Evolutionary conservation across 768 basidiomycete species (phyloP).

Genomic region (Rhizopogon salebrosus): DNA sequence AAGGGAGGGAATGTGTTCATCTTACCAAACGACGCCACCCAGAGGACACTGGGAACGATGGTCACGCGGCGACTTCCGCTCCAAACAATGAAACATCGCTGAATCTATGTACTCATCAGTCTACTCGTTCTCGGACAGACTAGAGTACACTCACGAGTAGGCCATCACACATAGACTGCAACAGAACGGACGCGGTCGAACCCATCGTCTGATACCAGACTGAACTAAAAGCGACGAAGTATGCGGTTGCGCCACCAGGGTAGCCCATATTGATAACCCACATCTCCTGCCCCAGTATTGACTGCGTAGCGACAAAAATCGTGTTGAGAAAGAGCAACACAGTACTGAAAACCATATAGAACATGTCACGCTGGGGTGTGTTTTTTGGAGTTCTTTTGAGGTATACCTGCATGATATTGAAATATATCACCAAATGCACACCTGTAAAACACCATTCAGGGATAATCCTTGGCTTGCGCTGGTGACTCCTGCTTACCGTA

Average conservation of each 20-base stretch:
- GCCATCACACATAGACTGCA: conserved; percentile 33
- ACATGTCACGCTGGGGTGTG: conserved; percentile 6
- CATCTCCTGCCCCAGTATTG: conserved; percentile 28
- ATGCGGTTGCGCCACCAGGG: conserved; percentile 32
- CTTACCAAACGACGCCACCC: conserved; percentile 22
- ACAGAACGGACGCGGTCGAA: conserved; percentile 19
- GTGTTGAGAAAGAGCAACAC: conserved; percentile 28
- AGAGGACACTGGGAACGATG: conserved; percentile 15
- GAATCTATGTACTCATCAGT: conserved; percentile 23
- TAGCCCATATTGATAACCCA: conserved; percentile 29
- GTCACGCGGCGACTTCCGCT: conserved; percentile 9
- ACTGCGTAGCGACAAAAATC: conserved; percentile 23
- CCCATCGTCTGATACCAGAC: conserved; percentile 28
- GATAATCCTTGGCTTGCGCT: background rate
- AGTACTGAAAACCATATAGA: conserved; percentile 22
- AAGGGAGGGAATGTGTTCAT: background rate
- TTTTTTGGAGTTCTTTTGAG: background rate
- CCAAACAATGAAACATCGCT: conserved; percentile 35
- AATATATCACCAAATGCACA: conserved; percentile 19
- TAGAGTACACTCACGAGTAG: conserved; percentile 27
- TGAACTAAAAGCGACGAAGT: conserved; percentile 21
- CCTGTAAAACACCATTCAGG: conserved; percentile 10
- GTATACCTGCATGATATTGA: conserved; percentile 18
- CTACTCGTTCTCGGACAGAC: background rate
- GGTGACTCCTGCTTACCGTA: conserved; percentile 6